Base-by-base conservation (phyloP, 139 green algal species). In the Haematococcus sp. region DNA sequence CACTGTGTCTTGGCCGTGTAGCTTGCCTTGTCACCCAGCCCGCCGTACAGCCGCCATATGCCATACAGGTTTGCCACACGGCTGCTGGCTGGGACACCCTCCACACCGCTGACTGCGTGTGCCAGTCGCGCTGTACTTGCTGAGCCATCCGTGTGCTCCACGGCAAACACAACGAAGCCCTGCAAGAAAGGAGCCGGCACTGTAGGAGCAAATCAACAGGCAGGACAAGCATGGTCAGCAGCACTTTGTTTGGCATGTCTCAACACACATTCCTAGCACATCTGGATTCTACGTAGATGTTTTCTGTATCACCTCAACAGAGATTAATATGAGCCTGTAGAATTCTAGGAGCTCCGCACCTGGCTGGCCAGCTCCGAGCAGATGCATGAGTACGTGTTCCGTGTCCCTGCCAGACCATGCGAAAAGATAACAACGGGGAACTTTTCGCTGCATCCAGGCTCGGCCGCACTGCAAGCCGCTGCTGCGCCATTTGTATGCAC, bases 121-220 rank as follows among this genome's bases (percentile, higher is more conserved):
- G 88, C 79, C 61, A 90, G 58, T 0, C 75, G 70, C 1, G 71
- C 74, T 4, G 71, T 59, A 30, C 69, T 76, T 2, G 85, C 79
- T 16, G 76, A 84, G 23, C 85, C 87, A 76, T 93, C 89, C 0
- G 80, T 68, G 70, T 93, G 89, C 77, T 93, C 89, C 55, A 93
- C 33, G 4, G 87, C 81, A 68, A 89, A 60, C 15, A 93, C 89
- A 20, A 89, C 58, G 67, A 86, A 92, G 9, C 89, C 83, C 80
- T 86, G 65, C 32, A 68, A 20, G n/a, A 35, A 30, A 32, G 17
- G 1, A 7, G 40, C 16, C 13, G 20, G n/a, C n/a, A n/a, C n/a
- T n/a, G n/a, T n/a, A n/a, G n/a, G n/a, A n/a, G n/a, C n/a, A n/a
- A n/a, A n/a, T n/a, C 40, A 49, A 49, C 40, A 49, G 11, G 40